Percentiles rank a stretch among this genome's conserved stretches.
Evolutionary conservation across 352 stramenopile genomes (phyloP).

Genomic region (Detonula confervacea): DNA sequence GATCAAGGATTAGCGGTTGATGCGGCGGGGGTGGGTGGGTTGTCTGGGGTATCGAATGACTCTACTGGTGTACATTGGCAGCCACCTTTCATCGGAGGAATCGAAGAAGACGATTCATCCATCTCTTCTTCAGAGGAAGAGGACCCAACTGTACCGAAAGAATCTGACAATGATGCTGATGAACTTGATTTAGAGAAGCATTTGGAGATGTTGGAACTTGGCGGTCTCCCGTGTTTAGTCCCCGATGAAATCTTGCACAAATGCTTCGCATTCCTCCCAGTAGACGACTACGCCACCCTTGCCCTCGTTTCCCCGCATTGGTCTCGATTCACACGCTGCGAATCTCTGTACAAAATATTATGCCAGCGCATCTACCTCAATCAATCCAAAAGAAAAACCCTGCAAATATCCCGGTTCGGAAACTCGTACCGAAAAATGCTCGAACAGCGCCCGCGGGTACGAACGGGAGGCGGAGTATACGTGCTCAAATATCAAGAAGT

Average conservation of each 20-base stretch:
- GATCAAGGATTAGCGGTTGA: no score
- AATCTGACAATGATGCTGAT: background rate
- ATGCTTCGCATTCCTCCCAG: slow-evolving; percentile 65
- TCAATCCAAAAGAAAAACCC: slow-evolving; percentile 69
- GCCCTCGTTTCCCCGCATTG: slow-evolving; percentile 72
- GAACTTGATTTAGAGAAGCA: slow-evolving; percentile 36
- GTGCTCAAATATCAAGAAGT: slow-evolving; percentile 73
- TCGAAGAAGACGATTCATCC: slow-evolving; percentile 40
- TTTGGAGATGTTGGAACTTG: slow-evolving; percentile 58
- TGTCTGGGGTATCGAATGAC: background rate
- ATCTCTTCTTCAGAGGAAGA: slow-evolving; percentile 30
- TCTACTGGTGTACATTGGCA: slow-evolving; percentile 19
- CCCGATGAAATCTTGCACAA: slow-evolving; percentile 74
- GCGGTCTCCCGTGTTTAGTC: slow-evolving; percentile 61
- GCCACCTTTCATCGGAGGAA: slow-evolving; percentile 17
- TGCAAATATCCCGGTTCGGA: slow-evolving; percentile 68
- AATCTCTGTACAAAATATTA: slow-evolving; percentile 69
- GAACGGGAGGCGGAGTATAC: slow-evolving; percentile 71
- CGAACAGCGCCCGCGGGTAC: slow-evolving; percentile 66
- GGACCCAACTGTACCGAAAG: background rate
- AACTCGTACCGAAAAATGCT: slow-evolving; percentile 78
- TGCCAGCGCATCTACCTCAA: slow-evolving; percentile 78
- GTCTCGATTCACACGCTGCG: slow-evolving; percentile 72
- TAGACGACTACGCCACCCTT: slow-evolving; percentile 65
- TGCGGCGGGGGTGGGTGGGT: no score